Evolutionary conservation across 768 basidiomycete species (phyloP), one percentile per base, ranked within the genome.

Genomic region (Pulveroboletus sp.): DNA sequence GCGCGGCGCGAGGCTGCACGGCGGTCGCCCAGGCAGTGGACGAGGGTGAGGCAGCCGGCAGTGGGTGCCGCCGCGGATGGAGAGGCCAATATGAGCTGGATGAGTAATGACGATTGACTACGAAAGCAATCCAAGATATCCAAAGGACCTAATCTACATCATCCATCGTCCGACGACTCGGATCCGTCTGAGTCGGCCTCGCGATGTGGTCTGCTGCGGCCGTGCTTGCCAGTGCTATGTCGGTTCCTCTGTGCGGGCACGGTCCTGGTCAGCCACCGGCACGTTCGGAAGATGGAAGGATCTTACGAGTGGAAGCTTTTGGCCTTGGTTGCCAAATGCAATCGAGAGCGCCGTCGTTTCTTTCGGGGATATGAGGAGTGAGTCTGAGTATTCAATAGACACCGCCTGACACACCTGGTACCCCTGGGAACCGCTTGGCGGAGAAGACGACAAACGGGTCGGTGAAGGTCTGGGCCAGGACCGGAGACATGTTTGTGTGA

Each of bases 381-480:
- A 64, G 57, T 46, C 54, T 17, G 44, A 15, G 48, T 18, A 42
- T 43, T 27, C 8, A 45, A 56, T 48, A 57, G 52, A 56, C 33
- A 9, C 51, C 51, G 52, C 15, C 54, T 49, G 65, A 63, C 68
- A 64, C 57, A 90, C 90, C 89, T 71, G 91, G 88, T 38, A 97
- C 93, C 43, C 93, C 93, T 43, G 91, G 92, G 73, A 95, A 97
- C 43, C 88, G 82, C 73, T 97, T 97, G 32, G 93, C 93, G 2
- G 91, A 92, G 69, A 75, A 93, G 0, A 97, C 93, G 10, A 81
- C 79, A 62, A 96, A 95, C 26, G 83, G 77, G 26, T 90, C 83
- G 37, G 89, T 87, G 66, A 86, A 90, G 2, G 83, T 80, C 64
- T 92, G 85, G 8, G 93, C 90, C 21, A 94, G 77, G 6, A 96